phyloP scores from a whole-genome alignment of 306 rosid species.

The Cicer judaicum region DNA sequence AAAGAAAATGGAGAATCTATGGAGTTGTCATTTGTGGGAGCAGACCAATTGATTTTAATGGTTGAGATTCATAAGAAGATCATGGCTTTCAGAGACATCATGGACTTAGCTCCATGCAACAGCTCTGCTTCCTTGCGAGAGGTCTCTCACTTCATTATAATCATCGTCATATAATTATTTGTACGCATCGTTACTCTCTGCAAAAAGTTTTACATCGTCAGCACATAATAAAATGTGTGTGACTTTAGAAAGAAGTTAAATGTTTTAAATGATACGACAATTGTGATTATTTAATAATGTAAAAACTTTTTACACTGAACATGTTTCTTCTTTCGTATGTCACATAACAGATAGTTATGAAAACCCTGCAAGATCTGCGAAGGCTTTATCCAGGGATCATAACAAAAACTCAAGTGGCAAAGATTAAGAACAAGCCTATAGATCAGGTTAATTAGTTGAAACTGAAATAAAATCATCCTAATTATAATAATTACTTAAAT shows the following conservation, averaged over 20 bases:
- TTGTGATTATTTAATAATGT: too few species aligned
- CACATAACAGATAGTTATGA: slow-evolving; percentile 61
- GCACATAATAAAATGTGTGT: too few species aligned
- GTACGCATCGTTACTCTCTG: too few species aligned
- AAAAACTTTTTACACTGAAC: too few species aligned
- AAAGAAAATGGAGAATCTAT: slow-evolving; percentile 36
- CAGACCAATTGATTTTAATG: slow-evolving; percentile 48
- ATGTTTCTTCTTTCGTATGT: neutral
- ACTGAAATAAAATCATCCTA: neutral
- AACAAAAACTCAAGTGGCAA: slow-evolving; percentile 44
- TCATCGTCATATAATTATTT: too few species aligned
- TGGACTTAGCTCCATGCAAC: slow-evolving; percentile 63
- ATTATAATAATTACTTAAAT: slow-evolving; percentile 9
- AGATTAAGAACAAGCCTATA: slow-evolving; percentile 47
- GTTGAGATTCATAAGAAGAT: slow-evolving; percentile 67
- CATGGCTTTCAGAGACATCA: slow-evolving; percentile 63
- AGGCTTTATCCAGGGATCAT: slow-evolving; percentile 61
- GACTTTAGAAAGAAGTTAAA: too few species aligned
- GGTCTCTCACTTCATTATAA: slow-evolving; percentile 37
- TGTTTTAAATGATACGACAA: too few species aligned
- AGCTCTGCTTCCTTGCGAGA: slow-evolving; percentile 56
- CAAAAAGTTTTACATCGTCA: too few species aligned
- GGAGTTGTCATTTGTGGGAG: slow-evolving; percentile 49
- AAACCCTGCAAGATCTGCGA: slow-evolving; percentile 65
- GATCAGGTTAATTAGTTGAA: slow-evolving; percentile 52